Percentiles rank a stretch among this genome's conserved stretches.
Conservation (phyloP, 169 alveolate species). For the Amoebophrya sp. region DNA sequence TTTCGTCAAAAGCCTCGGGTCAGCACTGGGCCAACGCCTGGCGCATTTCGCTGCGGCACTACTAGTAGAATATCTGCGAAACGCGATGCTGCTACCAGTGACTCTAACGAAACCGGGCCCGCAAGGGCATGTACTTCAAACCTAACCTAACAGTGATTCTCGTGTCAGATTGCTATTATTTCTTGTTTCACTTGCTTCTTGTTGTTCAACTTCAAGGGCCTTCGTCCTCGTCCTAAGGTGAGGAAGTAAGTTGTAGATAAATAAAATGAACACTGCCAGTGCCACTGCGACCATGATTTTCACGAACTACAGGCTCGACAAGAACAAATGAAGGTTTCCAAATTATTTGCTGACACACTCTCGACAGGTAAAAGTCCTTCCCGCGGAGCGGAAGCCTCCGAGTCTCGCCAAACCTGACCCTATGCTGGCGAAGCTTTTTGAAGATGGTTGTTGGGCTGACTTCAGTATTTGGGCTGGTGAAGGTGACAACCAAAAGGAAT, state of each 20-base stretch:
- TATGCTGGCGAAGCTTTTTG: background rate
- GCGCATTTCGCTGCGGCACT: background rate
- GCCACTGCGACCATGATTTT: too few species aligned
- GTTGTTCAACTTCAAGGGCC: too few species aligned
- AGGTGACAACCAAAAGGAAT: background rate
- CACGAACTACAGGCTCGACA: too few species aligned
- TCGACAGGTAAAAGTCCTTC: background rate
- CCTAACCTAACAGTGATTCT: too few species aligned
- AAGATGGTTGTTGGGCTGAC: constrained; percentile 4
- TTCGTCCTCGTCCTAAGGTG: too few species aligned
- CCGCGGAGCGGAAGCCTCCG: background rate
- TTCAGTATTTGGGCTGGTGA: background rate
- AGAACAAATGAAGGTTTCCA: too few species aligned
- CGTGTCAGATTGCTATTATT: too few species aligned
- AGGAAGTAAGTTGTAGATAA: too few species aligned
- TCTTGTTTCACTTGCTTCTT: too few species aligned
- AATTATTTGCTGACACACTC: too few species aligned
- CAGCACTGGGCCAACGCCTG: background rate
- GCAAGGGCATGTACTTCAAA: too few species aligned
- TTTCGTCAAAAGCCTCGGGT: background rate
- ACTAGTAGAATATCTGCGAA: background rate
- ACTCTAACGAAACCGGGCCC: background rate
- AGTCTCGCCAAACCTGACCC: background rate
- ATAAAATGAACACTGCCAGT: too few species aligned
- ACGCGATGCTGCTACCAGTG: constrained; percentile 13